Percentiles rank a stretch among this genome's conserved stretches.
Evolutionary conservation across 2,329 filamentous ascomycete species (phyloP).

Genomic region (Pseudofabraea citricarpa): DNA sequence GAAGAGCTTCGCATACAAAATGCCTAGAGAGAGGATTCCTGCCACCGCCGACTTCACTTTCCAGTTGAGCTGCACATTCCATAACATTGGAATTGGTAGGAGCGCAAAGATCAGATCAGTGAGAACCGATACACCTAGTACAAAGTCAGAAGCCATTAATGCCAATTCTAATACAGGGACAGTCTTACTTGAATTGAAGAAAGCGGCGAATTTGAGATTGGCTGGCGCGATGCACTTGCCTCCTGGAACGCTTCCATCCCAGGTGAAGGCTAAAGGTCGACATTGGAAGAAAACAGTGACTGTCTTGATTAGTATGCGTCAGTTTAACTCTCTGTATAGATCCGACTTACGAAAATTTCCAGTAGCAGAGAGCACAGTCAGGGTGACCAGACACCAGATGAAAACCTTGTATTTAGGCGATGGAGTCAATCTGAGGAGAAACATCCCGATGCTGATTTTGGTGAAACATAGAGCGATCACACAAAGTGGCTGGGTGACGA

Average conservation of each 20-base stretch:
- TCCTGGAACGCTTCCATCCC: background rate
- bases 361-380: background rate
- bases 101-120: background rate
- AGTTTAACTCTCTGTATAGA: background rate
- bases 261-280: background rate
- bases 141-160: background rate
- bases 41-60: background rate
- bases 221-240: background rate
- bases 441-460: slow-evolving; percentile 27
- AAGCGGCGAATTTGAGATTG: background rate
- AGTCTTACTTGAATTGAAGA: background rate
- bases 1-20: background rate
- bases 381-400: background rate
- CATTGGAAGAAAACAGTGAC: background rate
- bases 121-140: background rate
- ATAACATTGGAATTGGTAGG: background rate
- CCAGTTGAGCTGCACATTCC: background rate
- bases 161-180: background rate
- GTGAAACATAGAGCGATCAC: slow-evolving; percentile 23
- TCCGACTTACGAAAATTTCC: background rate
- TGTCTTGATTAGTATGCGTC: background rate
- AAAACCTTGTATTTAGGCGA: background rate
- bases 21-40: background rate
- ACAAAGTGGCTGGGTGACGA: slow-evolving; percentile 27
- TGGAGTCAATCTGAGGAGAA: slow-evolving; percentile 24